Evolutionary conservation across 1,139 yeast genomes (phyloP).

Genomic region (Yamadazyma atlantica): DNA sequence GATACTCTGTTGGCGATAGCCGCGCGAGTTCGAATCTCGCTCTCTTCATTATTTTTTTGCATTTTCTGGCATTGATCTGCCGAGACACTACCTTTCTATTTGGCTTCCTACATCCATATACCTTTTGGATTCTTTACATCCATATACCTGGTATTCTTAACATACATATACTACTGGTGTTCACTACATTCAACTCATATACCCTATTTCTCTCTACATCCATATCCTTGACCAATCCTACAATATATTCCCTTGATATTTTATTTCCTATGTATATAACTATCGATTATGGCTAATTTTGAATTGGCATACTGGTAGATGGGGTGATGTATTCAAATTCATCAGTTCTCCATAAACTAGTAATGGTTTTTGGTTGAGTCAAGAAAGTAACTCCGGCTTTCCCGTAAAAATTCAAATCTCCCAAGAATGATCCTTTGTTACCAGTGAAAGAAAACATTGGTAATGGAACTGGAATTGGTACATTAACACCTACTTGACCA

Average conservation of each 20-base stretch:
- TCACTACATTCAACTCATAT: no score
- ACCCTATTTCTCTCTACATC: no score
- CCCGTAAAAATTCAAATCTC: conserved; percentile 80
- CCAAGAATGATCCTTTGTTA: conserved; percentile 72
- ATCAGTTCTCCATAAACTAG: conserved; percentile 65
- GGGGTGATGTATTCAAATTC: conserved; percentile 52
- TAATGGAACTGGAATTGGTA: conserved; percentile 82
- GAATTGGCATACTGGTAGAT: conserved; percentile 70
- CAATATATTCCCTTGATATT: no score
- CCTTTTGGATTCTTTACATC: no score
- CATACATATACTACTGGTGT: no score
- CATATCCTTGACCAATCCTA: no score
- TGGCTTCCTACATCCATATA: no score
- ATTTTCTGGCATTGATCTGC: neutral
- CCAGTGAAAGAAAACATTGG: conserved; percentile 86
- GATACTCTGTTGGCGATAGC: conserved; percentile 50
- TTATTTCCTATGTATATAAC: no score
- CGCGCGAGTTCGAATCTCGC: conserved; percentile 87
- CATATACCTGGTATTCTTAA: no score
- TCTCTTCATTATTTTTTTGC: conserved; percentile 58
- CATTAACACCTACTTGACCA: conserved; percentile 80
- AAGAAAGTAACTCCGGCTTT: conserved; percentile 70
- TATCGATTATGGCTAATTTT: conserved; percentile 28
- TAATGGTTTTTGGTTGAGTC: conserved; percentile 77
- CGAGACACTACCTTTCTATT: no score